phyloP scores from a whole-genome alignment of 2,329 filamentous ascomycete genomes.

The Cercospora beticola region DNA sequence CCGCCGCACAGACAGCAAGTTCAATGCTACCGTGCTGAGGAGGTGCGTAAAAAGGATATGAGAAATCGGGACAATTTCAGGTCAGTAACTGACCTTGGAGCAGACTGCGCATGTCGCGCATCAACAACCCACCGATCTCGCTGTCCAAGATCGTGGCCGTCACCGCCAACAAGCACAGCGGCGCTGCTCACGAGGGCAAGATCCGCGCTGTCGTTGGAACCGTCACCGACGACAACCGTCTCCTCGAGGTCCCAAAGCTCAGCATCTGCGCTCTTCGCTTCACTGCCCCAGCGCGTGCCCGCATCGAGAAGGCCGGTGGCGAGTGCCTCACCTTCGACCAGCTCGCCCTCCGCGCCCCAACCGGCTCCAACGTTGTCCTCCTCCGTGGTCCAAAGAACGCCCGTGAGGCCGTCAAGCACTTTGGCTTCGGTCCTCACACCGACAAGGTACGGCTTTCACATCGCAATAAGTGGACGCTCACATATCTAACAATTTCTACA shows the following conservation, averaged over 20 bases:
- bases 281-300: conserved; percentile 91
- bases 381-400: conserved; percentile 98
- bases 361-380: conserved; percentile 93
- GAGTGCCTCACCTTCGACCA: conserved; percentile 96
- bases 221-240: conserved; percentile 96
- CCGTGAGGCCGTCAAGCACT: conserved; percentile 98
- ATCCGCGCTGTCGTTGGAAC: conserved; percentile 93
- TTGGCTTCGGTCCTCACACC: conserved; percentile 96
- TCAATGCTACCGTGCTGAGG: conserved; percentile 98
- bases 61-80: conserved; percentile 1
- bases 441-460: conserved; percentile 70
- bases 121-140: conserved; percentile 82
- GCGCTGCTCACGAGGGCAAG: conserved; percentile 65
- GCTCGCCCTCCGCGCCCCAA: conserved; percentile 91
- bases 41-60: conserved; percentile 26
- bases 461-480: neutral
- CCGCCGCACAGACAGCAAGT: conserved; percentile 84
- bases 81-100: conserved; percentile 4
- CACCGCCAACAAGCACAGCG: conserved; percentile 53
- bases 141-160: conserved; percentile 79
- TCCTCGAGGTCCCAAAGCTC: conserved; percentile 86
- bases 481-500: conserved; percentile 42
- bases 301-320: conserved; percentile 90
- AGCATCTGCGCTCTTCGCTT: conserved; percentile 93
- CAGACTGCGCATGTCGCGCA: conserved; percentile 97